Percentiles rank a stretch among this genome's conserved stretches.
Conservation (phyloP, 768 basidiomycete genomes). For the Lentinula edodes region DNA sequence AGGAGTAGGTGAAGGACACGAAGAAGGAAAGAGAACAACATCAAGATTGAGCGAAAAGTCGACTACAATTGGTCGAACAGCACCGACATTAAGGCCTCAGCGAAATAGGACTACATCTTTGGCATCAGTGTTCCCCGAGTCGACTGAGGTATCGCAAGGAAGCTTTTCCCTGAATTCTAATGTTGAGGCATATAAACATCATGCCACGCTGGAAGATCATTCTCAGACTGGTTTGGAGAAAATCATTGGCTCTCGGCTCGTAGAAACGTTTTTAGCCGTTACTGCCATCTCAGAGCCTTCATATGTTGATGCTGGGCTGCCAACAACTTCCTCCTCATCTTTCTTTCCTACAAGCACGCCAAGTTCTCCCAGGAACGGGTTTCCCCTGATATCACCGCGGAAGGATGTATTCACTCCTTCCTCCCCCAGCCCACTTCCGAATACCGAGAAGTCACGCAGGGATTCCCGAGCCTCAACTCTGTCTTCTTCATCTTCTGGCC, state of each 20-base stretch:
- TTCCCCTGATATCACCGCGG: neutral
- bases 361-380: neutral
- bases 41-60: constrained; percentile 32
- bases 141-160: constrained; percentile 10
- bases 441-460: neutral
- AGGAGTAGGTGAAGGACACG: constrained; percentile 23
- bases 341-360: neutral
- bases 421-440: neutral
- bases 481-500: neutral
- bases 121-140: neutral
- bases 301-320: neutral
- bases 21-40: constrained; percentile 38
- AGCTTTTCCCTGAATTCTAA: constrained; percentile 2
- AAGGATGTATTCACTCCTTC: neutral
- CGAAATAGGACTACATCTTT: constrained; percentile 47
- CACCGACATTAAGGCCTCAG: constrained; percentile 27
- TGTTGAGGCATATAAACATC: constrained; percentile 22
- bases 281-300: constrained; percentile 24
- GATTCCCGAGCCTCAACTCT: neutral
- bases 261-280: constrained; percentile 72
- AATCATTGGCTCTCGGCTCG: constrained; percentile 64
- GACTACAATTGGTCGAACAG: constrained; percentile 14
- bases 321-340: constrained; percentile 3
- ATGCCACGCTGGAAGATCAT: constrained; percentile 38
- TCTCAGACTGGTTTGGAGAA: constrained; percentile 68